Percentiles rank a stretch among this genome's conserved stretches.
phyloP scores from a whole-genome alignment of 257 asterid species.

The Euphrasia confusa region DNA sequence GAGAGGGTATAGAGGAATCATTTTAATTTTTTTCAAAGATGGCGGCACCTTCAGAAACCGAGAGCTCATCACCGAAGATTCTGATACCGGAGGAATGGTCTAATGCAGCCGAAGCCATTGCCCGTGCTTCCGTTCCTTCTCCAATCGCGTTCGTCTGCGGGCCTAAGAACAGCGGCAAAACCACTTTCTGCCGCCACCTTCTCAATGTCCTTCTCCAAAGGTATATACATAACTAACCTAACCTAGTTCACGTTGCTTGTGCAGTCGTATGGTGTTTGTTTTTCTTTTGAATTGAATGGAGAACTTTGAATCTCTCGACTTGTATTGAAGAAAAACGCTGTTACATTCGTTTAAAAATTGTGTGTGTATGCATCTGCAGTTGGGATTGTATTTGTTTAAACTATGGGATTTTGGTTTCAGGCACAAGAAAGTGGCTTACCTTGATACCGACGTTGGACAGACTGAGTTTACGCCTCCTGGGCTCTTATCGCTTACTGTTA shows the following conservation, averaged over 20 bases:
- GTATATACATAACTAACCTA: constrained; percentile 26
- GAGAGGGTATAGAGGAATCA: too few species aligned
- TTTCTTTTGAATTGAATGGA: neutral
- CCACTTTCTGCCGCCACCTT: constrained; percentile 81
- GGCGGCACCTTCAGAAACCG: constrained; percentile 38
- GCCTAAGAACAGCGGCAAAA: constrained; percentile 85
- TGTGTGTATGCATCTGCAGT: too few species aligned
- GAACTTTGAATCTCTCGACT: constrained; percentile 9
- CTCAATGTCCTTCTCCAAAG: constrained; percentile 71
- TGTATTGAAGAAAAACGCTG: constrained; percentile 9
- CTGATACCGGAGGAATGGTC: constrained; percentile 69
- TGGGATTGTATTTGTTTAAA: neutral
- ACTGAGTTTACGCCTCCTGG: constrained; percentile 94
- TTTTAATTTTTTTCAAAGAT: constrained; percentile 1
- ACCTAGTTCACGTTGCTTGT: neutral
- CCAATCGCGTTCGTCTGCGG: constrained; percentile 68
- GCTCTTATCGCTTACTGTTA: constrained; percentile 61
- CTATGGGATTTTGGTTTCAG: constrained; percentile 34
- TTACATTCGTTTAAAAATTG: too few species aligned
- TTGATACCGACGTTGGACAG: constrained; percentile 98
- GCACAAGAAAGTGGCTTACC: constrained; percentile 78
- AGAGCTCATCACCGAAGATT: constrained; percentile 38
- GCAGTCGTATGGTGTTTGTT: neutral
- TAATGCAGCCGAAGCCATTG: constrained; percentile 51
- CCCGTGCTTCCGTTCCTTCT: constrained; percentile 34